phyloP scores from a whole-genome alignment of 805 yeast genomes.

The Candida nonsorbophila region DNA sequence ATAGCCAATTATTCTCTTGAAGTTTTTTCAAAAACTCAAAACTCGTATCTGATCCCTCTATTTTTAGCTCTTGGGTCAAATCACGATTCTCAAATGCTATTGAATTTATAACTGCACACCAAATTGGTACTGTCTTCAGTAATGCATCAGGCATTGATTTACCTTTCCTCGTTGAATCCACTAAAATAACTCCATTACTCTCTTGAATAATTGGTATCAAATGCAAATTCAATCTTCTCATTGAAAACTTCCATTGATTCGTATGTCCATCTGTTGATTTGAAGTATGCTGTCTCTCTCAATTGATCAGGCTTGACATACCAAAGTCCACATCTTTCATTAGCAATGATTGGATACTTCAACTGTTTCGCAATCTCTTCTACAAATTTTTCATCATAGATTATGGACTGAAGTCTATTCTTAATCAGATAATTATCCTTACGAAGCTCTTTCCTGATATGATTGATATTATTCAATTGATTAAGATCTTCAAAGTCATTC shows the following conservation, averaged over 20 bases:
- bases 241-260: conserved; percentile 72
- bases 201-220: conserved; percentile 44
- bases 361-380: conserved; percentile 10
- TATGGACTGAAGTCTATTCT: conserved; percentile 70
- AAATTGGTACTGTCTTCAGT: conserved; percentile 82
- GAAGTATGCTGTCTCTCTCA: conserved; percentile 57
- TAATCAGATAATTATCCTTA: conserved; percentile 45
- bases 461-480: conserved; percentile 10
- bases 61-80: conserved; percentile 2
- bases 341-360: conserved; percentile 47
- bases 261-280: conserved; percentile 92
- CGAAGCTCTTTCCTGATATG: conserved; percentile 39
- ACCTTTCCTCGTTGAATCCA: conserved; percentile 85
- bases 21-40: no score
- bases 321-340: conserved; percentile 87
- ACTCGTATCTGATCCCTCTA: conserved; percentile 12
- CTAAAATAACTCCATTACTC: conserved; percentile 49
- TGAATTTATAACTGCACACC: conserved; percentile 77
- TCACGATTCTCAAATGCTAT: conserved; percentile 36
- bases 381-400: conserved; percentile 55
- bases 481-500: no score
- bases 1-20: no score
- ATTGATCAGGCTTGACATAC: conserved; percentile 55
- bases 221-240: conserved; percentile 71
- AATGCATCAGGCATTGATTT: conserved; percentile 82